Evolutionary conservation across 768 basidiomycete species (phyloP).

Genomic region (Suillus luteus): DNA sequence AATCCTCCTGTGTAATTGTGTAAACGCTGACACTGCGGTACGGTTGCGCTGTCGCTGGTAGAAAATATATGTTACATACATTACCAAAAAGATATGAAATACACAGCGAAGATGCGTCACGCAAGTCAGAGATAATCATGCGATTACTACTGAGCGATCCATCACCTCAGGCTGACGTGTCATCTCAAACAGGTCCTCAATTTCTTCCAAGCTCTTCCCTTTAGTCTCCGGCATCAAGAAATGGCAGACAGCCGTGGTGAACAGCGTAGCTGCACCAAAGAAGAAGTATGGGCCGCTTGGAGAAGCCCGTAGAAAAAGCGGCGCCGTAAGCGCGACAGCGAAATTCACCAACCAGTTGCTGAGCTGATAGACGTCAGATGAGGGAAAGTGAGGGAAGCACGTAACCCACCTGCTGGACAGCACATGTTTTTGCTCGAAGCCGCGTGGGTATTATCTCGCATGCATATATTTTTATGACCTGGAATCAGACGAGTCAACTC

Average conservation of each 20-base stretch:
- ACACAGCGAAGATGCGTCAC: neutral
- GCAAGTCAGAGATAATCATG: neutral
- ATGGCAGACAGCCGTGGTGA: conserved; percentile 41
- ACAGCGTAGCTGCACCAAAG: conserved; percentile 40
- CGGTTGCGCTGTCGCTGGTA: neutral
- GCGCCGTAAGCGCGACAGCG: conserved; percentile 46
- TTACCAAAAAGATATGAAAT: neutral
- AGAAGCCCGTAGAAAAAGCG: conserved; percentile 46
- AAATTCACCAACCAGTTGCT: conserved; percentile 41
- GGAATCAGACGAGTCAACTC: neutral
- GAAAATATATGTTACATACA: neutral
- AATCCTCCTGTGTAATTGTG: no score
- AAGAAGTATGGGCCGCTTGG: conserved; percentile 50
- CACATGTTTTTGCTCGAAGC: conserved; percentile 46
- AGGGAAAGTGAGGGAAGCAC: neutral
- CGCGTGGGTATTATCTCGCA: conserved; percentile 52
- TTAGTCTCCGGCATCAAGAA: conserved; percentile 47
- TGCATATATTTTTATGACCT: conserved; percentile 41
- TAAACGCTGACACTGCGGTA: neutral
- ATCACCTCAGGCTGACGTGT: conserved; percentile 6
- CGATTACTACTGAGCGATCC: neutral
- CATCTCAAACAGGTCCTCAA: conserved; percentile 40
- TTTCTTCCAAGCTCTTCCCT: conserved; percentile 45
- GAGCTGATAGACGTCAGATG: conserved; percentile 20
- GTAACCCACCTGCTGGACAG: conserved; percentile 43